Percentiles rank a stretch among this genome's conserved stretches.
Evolutionary conservation across 106 monocot genomes (phyloP).

Genomic region (Allium fistulosum): DNA sequence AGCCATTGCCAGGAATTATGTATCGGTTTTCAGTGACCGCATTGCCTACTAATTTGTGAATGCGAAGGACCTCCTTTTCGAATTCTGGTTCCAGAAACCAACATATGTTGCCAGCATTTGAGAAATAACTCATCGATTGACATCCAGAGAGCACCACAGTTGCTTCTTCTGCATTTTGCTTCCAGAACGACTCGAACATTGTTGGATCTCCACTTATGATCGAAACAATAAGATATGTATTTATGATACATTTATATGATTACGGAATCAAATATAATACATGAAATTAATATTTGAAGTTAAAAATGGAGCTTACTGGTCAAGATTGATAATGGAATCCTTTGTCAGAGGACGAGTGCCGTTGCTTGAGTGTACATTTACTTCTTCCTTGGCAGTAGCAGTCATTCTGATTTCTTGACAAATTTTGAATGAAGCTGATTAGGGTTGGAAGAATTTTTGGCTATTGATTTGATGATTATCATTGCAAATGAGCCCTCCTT

Average conservation of each 20-base stretch:
- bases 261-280: neutral
- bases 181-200: slow-evolving; percentile 61
- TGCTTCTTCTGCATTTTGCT: slow-evolving; percentile 13
- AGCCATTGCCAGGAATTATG: slow-evolving; percentile 76
- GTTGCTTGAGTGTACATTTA: slow-evolving; percentile 9
- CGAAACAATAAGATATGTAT: neutral
- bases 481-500: no score
- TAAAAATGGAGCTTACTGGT: slow-evolving; percentile 20
- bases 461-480: no score
- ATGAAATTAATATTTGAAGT: neutral
- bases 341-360: slow-evolving; percentile 2
- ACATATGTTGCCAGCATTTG: slow-evolving; percentile 43
- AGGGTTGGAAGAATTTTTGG: no score
- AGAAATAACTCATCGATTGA: slow-evolving; percentile 90
- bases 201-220: slow-evolving; percentile 50
- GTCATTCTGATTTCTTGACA: no score
- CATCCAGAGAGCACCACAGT: slow-evolving; percentile 39
- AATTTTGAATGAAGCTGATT: no score
- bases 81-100: slow-evolving; percentile 88
- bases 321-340: slow-evolving; percentile 31
- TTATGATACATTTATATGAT: neutral
- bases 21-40: slow-evolving; percentile 31
- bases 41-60: slow-evolving; percentile 74
- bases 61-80: slow-evolving; percentile 35
- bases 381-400: neutral